Evolutionary conservation across 495 filamentous ascomycete genomes (phyloP).

Genomic region (Cladorrhinum samala): DNA sequence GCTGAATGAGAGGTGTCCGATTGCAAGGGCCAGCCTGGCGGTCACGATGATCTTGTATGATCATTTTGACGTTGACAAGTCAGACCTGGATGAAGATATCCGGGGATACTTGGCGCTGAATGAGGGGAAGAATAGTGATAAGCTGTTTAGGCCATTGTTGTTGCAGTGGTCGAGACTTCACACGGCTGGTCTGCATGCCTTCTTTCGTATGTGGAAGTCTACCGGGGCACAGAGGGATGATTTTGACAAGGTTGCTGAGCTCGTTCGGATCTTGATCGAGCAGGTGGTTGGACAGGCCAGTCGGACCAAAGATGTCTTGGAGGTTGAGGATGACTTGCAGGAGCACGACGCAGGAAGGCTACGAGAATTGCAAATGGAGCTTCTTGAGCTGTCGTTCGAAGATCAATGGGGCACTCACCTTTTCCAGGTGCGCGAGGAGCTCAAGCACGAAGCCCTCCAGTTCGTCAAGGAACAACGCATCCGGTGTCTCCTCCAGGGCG

Average conservation of each 20-base stretch:
- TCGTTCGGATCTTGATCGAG: constrained; percentile 85
- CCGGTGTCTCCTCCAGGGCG: constrained; percentile 80
- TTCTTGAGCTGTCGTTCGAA: constrained; percentile 85
- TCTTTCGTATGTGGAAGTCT: constrained; percentile 87
- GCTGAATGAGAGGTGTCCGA: constrained; percentile 69
- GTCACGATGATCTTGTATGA: constrained; percentile 87
- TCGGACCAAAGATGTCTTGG: constrained; percentile 77
- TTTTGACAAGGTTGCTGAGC: constrained; percentile 85
- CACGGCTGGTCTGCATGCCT: constrained; percentile 77
- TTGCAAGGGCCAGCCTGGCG: constrained; percentile 80
- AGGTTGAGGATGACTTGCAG: constrained; percentile 81
- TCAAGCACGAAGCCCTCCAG: constrained; percentile 85
- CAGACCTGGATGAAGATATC: constrained; percentile 72
- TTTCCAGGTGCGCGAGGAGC: constrained; percentile 80
- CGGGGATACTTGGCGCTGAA: constrained; percentile 73
- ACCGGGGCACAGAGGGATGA: constrained; percentile 79
- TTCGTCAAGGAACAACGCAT: constrained; percentile 97
- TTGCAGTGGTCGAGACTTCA: constrained; percentile 97
- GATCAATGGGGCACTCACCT: constrained; percentile 91
- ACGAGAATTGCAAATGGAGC: constrained; percentile 89
- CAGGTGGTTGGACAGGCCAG: constrained; percentile 80
- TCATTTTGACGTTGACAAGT: constrained; percentile 89
- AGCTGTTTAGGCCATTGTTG: constrained; percentile 77
- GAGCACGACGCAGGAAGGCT: constrained; percentile 74
- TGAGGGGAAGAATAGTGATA: constrained; percentile 73